Percentiles rank a stretch among this genome's conserved stretches.
These are phyloP conservation scores for Tetrapisispora arboricola DNA, from an alignment of 805 yeast genomes.

Conservation along the genomic window DNA sequence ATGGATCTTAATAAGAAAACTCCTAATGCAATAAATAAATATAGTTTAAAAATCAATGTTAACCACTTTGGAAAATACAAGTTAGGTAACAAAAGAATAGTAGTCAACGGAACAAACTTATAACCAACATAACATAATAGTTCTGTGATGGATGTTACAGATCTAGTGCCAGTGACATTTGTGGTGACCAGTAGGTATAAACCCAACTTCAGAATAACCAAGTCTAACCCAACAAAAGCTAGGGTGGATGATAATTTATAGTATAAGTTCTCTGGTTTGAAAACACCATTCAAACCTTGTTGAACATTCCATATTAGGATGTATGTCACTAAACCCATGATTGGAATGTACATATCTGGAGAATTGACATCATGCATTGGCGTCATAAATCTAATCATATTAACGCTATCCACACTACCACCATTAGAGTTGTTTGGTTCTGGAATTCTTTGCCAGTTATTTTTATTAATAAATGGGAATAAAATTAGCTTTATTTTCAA, in stretches of 20 bases:
- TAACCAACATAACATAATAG: conserved; percentile 85
- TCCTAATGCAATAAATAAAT: conserved; percentile 48
- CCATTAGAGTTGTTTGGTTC: conserved; percentile 13
- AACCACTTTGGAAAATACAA: conserved; percentile 28
- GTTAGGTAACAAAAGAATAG: conserved; percentile 44
- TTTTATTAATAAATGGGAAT: conserved; percentile 72
- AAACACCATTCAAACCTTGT: conserved; percentile 78
- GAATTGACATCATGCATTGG: conserved; percentile 87
- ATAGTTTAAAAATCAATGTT: conserved; percentile 37
- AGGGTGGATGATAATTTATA: conserved; percentile 76
- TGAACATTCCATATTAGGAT: conserved; percentile 73
- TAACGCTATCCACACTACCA: neutral
- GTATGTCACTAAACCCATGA: conserved; percentile 87
- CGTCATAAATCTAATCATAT: conserved; percentile 32
- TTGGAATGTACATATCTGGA: conserved; percentile 91
- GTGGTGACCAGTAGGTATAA: conserved; percentile 52
- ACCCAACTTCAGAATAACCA: conserved; percentile 66
- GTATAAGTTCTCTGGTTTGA: conserved; percentile 89
- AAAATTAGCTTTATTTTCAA: conserved; percentile 62
- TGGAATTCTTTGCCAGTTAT: conserved; percentile 64
- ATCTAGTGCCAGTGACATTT: conserved; percentile 7
- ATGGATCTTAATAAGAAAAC: conserved; percentile 52
- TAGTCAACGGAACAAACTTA: conserved; percentile 74
- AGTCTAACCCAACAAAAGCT: conserved; percentile 72
- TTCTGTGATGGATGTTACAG: conserved; percentile 55